These are phyloP conservation scores for Xylariaceae sp. DNA, from an alignment of 2,329 filamentous ascomycete genomes.

Conservation along the genomic window DNA sequence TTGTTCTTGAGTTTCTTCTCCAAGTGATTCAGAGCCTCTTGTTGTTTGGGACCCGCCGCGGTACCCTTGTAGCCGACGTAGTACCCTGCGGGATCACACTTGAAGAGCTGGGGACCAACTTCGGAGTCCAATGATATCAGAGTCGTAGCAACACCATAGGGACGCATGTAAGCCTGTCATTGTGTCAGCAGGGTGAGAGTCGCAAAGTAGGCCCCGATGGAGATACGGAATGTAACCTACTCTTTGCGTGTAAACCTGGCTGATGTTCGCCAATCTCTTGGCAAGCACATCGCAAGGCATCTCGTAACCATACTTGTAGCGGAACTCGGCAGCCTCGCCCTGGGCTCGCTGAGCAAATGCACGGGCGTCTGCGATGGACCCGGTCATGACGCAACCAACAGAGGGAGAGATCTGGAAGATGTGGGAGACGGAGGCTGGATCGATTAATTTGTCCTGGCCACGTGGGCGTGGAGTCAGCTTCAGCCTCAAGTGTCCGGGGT, in stretches of 20 bases:
- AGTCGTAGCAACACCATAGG: slow-evolving; percentile 91
- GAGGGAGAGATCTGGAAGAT: slow-evolving; percentile 96
- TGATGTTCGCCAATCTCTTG: slow-evolving; percentile 97
- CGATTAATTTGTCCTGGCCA: slow-evolving; percentile 97
- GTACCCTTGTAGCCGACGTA: slow-evolving; percentile 99
- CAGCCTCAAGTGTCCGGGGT: slow-evolving; percentile 16
- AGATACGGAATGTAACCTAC: slow-evolving; percentile 45
- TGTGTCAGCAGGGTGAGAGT: slow-evolving; percentile 21
- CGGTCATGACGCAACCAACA: slow-evolving; percentile 97
- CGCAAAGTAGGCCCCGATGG: slow-evolving; percentile 1
- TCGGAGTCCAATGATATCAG: slow-evolving; percentile 92
- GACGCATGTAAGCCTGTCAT: slow-evolving; percentile 85
- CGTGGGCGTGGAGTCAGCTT: slow-evolving; percentile 33
- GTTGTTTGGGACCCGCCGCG: slow-evolving; percentile 94
- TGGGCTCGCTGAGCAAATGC: slow-evolving; percentile 89
- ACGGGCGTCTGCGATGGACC: slow-evolving; percentile 94
- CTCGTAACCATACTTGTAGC: slow-evolving; percentile 98
- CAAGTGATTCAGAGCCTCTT: slow-evolving; percentile 95
- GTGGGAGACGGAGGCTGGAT: slow-evolving; percentile 93
- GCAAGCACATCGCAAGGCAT: slow-evolving; percentile 97
- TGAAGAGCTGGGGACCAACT: slow-evolving; percentile 91
- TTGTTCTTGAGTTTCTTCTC: slow-evolving; percentile 99
- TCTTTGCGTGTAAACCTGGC: slow-evolving; percentile 96
- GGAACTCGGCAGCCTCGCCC: slow-evolving; percentile 94
- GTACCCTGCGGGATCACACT: slow-evolving; percentile 97